Conservation (phyloP, 2,329 filamentous ascomycete genomes). For the Pseudogymnoascus pannorum region DNA sequence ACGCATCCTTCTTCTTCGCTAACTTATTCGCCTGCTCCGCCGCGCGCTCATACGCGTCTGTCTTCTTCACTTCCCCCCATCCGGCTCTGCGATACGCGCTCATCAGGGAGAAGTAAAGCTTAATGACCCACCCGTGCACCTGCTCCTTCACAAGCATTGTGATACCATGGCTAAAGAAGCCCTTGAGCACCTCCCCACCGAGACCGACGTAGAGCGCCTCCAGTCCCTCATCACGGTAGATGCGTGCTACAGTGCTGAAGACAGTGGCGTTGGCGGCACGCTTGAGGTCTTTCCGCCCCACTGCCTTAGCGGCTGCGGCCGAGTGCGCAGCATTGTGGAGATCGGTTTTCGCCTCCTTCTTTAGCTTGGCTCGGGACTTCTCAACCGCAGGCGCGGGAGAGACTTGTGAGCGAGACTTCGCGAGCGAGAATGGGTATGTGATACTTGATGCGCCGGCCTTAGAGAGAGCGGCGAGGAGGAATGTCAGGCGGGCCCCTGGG, state of each 20-base stretch:
- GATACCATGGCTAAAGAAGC: conserved; percentile 77
- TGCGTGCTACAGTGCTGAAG: conserved; percentile 53
- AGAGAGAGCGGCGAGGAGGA: conserved; percentile 65
- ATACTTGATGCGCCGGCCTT: conserved; percentile 70
- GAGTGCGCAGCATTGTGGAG: conserved; percentile 28
- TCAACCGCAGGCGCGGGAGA: conserved; percentile 34
- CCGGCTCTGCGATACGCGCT: conserved; percentile 36
- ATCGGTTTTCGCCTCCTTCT: conserved; percentile 20
- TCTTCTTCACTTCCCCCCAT: conserved; percentile 25
- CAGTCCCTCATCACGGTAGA: conserved; percentile 57
- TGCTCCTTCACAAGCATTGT: conserved; percentile 82
- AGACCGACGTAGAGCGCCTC: conserved; percentile 68
- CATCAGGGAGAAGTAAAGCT: conserved; percentile 61
- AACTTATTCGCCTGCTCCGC: conserved; percentile 13
- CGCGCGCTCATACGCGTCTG: conserved; percentile 15
- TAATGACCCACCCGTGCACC: conserved; percentile 65
- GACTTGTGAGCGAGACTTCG: conserved; percentile 72
- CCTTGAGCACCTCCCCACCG: conserved; percentile 68
- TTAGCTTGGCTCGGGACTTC: conserved; percentile 24
- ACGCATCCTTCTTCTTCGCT: conserved; percentile 16
- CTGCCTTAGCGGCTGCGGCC: conserved; percentile 23
- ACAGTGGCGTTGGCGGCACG: conserved; percentile 41
- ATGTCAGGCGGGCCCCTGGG: conserved; percentile 48
- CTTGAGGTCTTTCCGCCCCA: conserved; percentile 16
- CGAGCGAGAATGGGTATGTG: conserved; percentile 80